Conservation (phyloP, 495 filamentous ascomycete genomes). For the Daldinia caldariorum region DNA sequence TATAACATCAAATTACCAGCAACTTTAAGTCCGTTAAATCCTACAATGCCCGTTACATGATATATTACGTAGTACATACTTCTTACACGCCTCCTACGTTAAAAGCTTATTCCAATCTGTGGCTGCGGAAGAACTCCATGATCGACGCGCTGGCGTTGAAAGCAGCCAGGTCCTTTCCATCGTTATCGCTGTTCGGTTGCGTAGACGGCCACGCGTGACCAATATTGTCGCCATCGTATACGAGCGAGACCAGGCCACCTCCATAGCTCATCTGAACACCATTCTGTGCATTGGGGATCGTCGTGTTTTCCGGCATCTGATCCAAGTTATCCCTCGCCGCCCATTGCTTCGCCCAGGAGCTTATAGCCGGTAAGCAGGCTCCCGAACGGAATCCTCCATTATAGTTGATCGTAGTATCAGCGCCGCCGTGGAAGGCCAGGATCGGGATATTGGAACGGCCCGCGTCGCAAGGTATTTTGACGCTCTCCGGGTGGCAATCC, state of each 20-base stretch:
- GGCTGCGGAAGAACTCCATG: conserved; percentile 52
- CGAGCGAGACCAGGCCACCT: conserved; percentile 40
- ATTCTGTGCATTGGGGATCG: conserved; percentile 35
- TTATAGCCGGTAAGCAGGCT: conserved; percentile 52
- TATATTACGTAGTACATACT: too few species aligned
- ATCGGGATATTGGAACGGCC: conserved; percentile 53
- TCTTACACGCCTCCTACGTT: too few species aligned
- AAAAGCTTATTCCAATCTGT: conserved; percentile 32
- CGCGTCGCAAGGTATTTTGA: conserved; percentile 50
- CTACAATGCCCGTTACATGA: too few species aligned
- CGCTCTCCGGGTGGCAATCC: conserved; percentile 38
- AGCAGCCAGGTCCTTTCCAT: conserved; percentile 38
- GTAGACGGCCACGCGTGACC: conserved; percentile 60
- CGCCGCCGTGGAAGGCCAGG: conserved; percentile 62
- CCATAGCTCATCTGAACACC: conserved; percentile 35
- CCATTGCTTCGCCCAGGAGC: conserved; percentile 55
- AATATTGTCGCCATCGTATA: conserved; percentile 47
- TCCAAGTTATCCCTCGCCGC: conserved; percentile 50
- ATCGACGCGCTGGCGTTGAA: conserved; percentile 54
- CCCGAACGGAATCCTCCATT: conserved; percentile 45
- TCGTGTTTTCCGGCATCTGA: conserved; percentile 36
- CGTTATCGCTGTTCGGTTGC: conserved; percentile 52
- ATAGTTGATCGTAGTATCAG: conserved; percentile 51
- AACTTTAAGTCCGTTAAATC: too few species aligned
- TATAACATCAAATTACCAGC: too few species aligned